phyloP scores from a whole-genome alignment of 1,139 yeast genomes.

The Casaregolazyma lundiana region DNA sequence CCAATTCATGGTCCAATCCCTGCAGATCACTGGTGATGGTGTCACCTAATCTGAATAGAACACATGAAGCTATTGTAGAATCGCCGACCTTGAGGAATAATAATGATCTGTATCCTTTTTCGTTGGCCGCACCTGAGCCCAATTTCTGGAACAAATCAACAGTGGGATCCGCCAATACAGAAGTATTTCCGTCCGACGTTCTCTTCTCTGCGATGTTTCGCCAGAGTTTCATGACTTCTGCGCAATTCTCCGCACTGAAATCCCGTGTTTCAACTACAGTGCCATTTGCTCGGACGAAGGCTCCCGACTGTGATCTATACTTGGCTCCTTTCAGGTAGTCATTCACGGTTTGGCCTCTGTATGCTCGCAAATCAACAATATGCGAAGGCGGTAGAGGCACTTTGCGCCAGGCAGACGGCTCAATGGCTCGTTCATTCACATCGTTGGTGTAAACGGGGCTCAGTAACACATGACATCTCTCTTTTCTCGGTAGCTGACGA shows the following conservation, averaged over 20 bases:
- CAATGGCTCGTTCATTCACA: constrained; percentile 35
- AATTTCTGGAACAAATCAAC: constrained; percentile 33
- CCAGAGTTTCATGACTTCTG: constrained; percentile 36
- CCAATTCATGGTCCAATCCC: constrained; percentile 41
- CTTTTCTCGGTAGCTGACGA: constrained; percentile 23
- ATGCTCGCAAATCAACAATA: constrained; percentile 41
- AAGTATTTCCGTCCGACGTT: constrained; percentile 37
- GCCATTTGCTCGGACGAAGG: constrained; percentile 38
- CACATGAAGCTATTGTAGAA: constrained; percentile 40
- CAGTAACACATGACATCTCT: constrained; percentile 37
- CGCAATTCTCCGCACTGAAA: constrained; percentile 34
- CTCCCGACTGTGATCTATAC: constrained; percentile 39
- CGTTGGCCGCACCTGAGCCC: constrained; percentile 31
- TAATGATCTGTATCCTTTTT: constrained; percentile 33
- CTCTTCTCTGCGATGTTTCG: constrained; percentile 39
- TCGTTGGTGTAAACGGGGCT: constrained; percentile 40
- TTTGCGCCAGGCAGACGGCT: constrained; percentile 41
- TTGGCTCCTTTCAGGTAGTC: constrained; percentile 41
- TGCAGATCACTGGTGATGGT: constrained; percentile 45
- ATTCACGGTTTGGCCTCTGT: constrained; percentile 30
- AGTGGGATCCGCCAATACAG: constrained; percentile 38
- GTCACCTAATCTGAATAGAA: constrained; percentile 41
- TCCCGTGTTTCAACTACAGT: constrained; percentile 32
- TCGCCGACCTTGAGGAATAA: constrained; percentile 40
- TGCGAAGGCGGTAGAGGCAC: constrained; percentile 40